phyloP scores from a whole-genome alignment of 441 rosid genomes.

The Euphorbia celastroides region DNA sequence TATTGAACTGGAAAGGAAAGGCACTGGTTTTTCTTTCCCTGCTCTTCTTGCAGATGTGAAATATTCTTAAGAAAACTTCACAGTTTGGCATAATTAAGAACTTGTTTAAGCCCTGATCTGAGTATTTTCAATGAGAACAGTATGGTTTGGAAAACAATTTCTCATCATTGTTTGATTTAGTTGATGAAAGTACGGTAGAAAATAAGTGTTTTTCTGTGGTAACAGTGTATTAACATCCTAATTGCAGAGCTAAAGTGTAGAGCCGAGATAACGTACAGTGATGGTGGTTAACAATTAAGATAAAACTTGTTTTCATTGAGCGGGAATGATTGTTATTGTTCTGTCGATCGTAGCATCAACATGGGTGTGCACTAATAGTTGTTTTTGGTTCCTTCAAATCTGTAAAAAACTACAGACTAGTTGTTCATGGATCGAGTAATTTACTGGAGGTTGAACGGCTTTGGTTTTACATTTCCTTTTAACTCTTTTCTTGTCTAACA shows the following conservation, averaged over 20 bases:
- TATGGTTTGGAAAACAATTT: neutral
- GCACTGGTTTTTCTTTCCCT: neutral
- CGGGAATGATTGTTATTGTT: conserved; percentile 70
- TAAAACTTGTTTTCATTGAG: conserved; percentile 62
- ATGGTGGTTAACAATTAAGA: conserved; percentile 34
- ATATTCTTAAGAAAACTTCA: neutral
- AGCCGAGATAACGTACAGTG: conserved; percentile 88
- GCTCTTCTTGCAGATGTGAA: neutral
- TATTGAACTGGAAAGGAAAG: neutral
- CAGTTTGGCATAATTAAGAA: neutral
- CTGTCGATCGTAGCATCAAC: conserved; percentile 77
- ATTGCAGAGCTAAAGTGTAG: conserved; percentile 62
- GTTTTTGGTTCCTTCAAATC: neutral
- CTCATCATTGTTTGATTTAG: neutral
- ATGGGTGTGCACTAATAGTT: conserved; percentile 42
- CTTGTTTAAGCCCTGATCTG: neutral
- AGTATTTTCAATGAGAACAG: neutral
- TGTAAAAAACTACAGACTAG: neutral
- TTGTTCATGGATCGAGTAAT: conserved; percentile 14
- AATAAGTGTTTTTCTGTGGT: neutral
- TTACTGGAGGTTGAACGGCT: conserved; percentile 65
- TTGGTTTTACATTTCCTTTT: conserved; percentile 72
- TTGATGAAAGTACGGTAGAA: neutral
- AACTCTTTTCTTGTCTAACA: conserved; percentile 72
- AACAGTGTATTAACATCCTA: conserved; percentile 32